Conservation (phyloP, 2,329 filamentous ascomycete genomes). For the Alternaria rosae region DNA sequence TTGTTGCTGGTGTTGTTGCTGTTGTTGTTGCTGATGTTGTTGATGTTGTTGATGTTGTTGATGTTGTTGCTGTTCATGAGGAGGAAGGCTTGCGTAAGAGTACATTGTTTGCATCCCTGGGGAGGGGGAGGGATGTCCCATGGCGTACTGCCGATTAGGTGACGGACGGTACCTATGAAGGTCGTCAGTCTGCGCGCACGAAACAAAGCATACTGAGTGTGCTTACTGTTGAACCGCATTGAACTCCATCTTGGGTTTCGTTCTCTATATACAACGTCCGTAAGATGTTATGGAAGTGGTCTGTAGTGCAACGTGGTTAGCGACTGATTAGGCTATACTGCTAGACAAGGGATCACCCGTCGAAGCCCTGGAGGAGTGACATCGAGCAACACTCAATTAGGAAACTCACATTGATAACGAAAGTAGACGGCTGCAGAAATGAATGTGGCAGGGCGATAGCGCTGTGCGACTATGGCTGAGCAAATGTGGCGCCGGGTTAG, state of each 20-base stretch:
- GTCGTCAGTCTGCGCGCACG: slow-evolving; percentile 27
- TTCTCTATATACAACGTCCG: slow-evolving; percentile 35
- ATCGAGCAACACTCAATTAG: slow-evolving; percentile 22
- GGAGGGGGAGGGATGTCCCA: slow-evolving; percentile 39
- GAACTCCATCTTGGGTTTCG: slow-evolving; percentile 52
- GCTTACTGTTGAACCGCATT: slow-evolving; percentile 53
- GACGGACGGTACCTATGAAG: slow-evolving; percentile 47
- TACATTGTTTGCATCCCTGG: slow-evolving; percentile 48
- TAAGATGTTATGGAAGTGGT: slow-evolving; percentile 27
- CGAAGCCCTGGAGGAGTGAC: slow-evolving; percentile 15
- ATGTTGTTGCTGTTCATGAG: slow-evolving; percentile 35
- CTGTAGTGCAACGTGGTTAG: slow-evolving; percentile 36
- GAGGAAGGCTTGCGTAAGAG: slow-evolving; percentile 37
- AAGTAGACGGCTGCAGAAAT: slow-evolving; percentile 38
- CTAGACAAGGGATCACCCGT: slow-evolving; percentile 30
- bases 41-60: not conserved
- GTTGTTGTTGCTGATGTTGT: not conserved
- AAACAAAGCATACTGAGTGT: slow-evolving; percentile 4
- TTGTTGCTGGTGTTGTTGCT: slow-evolving; percentile 1
- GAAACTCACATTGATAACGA: slow-evolving; percentile 39
- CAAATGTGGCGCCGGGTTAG: slow-evolving; percentile 32
- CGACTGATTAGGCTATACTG: slow-evolving; percentile 28
- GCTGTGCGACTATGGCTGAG: slow-evolving; percentile 42
- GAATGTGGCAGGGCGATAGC: slow-evolving; percentile 48
- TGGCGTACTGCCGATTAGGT: slow-evolving; percentile 45